Evolutionary conservation across 208 protist genomes (phyloP).

Genomic region (Trichomonas gallinae): DNA sequence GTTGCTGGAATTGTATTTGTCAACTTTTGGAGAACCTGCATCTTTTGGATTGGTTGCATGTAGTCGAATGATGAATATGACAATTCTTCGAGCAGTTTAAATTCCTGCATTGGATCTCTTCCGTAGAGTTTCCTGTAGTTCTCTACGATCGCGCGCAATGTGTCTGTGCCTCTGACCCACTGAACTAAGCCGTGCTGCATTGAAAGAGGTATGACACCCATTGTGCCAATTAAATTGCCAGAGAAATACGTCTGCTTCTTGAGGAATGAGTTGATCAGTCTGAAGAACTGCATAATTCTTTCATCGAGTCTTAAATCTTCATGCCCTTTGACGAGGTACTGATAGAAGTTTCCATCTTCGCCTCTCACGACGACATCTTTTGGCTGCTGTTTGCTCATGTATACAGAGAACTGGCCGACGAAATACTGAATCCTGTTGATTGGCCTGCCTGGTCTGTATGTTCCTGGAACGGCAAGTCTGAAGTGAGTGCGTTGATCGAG

Average conservation of each 20-base stretch:
- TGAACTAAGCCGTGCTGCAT: constrained; percentile 7
- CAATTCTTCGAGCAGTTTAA: not conserved
- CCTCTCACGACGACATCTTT: not conserved
- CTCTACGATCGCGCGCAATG: not conserved
- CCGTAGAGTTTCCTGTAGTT: not conserved
- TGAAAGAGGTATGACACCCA: constrained; percentile 4
- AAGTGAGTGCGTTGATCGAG: not conserved
- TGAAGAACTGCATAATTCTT: constrained; percentile 21
- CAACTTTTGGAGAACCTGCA: not conserved
- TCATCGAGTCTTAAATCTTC: constrained; percentile 19
- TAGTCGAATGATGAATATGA: not conserved
- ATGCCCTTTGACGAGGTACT: constrained; percentile 17
- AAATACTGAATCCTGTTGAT: not conserved
- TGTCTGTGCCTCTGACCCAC: not conserved
- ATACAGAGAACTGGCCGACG: not conserved
- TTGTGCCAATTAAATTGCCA: not conserved
- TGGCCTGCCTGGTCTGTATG: not conserved
- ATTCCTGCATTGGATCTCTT: not conserved
- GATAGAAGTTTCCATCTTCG: constrained; percentile 16
- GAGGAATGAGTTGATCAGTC: not conserved
- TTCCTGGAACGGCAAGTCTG: not conserved
- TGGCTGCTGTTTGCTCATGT: not conserved
- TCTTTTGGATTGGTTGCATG: not conserved
- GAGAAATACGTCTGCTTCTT: not conserved
- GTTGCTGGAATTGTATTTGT: not conserved